phyloP scores from a whole-genome alignment of 2,329 filamentous ascomycete species.

The Aspergillus fischeri region DNA sequence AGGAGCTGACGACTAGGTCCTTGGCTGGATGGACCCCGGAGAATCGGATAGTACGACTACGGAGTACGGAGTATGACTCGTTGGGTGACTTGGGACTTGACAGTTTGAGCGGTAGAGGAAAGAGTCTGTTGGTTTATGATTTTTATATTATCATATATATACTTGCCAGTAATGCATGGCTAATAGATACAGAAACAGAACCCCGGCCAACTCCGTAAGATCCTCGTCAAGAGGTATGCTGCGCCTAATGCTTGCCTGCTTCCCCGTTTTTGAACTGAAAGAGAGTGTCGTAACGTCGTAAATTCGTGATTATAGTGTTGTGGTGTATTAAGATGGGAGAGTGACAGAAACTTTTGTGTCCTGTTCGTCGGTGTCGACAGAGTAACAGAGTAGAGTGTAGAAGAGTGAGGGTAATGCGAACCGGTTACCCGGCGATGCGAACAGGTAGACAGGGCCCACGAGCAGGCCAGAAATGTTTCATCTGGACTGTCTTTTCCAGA shows the following conservation, averaged over 20 bases:
- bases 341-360: not conserved
- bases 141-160: not conserved
- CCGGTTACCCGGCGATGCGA: constrained; percentile 14
- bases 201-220: not conserved
- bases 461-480: constrained; percentile 25
- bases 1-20: not conserved
- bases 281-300: constrained; percentile 5
- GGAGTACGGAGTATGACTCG: not conserved
- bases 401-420: not conserved
- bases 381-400: not conserved
- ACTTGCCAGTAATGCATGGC: not conserved
- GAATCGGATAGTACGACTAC: not conserved
- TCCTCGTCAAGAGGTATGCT: not conserved
- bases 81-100: not conserved
- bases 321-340: not conserved
- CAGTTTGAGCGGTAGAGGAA: not conserved
- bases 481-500: constrained; percentile 23
- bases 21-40: not conserved
- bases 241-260: not conserved
- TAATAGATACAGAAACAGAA: not conserved
- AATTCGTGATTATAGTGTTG: constrained; percentile 2
- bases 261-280: not conserved
- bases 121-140: not conserved
- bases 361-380: not conserved
- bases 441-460: constrained; percentile 18